A percentile compares a stretch with the other conserved stretches of the same genome.
Conservation (phyloP, 106 monocot genomes). For the Acorus calamus region DNA sequence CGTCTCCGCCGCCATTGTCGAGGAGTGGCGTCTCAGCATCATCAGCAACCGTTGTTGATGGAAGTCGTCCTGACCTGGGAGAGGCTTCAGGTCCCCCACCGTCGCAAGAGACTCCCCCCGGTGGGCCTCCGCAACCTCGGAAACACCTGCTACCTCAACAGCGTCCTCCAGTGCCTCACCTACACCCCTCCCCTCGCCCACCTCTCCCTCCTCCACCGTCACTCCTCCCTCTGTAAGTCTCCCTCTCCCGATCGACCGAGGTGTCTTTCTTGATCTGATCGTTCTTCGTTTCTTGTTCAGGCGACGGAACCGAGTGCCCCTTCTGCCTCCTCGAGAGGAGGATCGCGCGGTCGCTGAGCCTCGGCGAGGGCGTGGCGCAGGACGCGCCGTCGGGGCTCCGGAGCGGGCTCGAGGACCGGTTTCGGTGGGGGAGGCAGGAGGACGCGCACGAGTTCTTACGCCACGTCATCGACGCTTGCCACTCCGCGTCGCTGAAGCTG, state of each 20-base stretch:
- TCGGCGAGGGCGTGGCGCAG: conserved; percentile 23
- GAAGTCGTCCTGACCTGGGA: too few relatives aligned
- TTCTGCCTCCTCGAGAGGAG: conserved; percentile 89
- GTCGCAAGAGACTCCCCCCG: conserved; percentile 40
- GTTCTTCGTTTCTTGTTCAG: conserved; percentile 6
- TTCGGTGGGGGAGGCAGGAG: conserved; percentile 89
- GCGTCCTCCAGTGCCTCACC: conserved; percentile 93
- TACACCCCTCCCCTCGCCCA: conserved; percentile 92
- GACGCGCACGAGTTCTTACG: conserved; percentile 98
- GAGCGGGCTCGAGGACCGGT: conserved; percentile 68
- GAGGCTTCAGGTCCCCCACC: conserved; percentile 2
- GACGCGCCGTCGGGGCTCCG: conserved; percentile 66
- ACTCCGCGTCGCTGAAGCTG: conserved; percentile 49
- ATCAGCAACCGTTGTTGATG: too few relatives aligned
- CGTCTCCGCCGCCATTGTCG: too few relatives aligned
- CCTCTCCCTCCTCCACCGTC: conserved; percentile 64
- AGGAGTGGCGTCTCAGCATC: too few relatives aligned
- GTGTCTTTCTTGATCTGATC: background rate
- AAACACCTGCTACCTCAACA: conserved; percentile 93
- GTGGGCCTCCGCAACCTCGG: conserved; percentile 87
- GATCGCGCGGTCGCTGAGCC: conserved; percentile 49
- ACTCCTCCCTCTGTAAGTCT: conserved; percentile 66
- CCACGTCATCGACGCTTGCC: conserved; percentile 84
- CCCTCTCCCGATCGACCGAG: background rate
- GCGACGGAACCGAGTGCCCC: conserved; percentile 60